These are phyloP conservation scores for Leonotis leonurus DNA, from an alignment of 257 asterid genomes.

Conservation along the genomic window DNA sequence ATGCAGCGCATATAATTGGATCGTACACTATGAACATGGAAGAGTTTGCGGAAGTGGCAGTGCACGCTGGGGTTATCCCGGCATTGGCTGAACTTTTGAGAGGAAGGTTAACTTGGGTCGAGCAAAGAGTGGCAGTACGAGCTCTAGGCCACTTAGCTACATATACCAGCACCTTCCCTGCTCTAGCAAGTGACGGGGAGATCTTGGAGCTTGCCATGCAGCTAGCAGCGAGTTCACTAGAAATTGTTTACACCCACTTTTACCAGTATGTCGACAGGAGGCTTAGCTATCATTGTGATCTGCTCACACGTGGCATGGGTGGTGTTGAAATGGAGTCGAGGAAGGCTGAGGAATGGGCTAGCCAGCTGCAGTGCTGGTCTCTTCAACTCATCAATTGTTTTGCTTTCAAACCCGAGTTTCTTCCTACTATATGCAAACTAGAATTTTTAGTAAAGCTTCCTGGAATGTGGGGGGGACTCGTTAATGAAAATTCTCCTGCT, in stretches of 20 bases:
- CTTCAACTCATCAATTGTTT: conserved; percentile 93
- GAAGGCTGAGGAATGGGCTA: conserved; percentile 99
- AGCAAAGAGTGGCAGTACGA: conserved; percentile 93
- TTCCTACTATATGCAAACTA: conserved; percentile 63
- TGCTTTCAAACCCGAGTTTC: conserved; percentile 88
- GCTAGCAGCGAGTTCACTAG: conserved; percentile 81
- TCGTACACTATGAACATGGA: conserved; percentile 99
- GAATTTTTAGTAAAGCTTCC: conserved; percentile 83
- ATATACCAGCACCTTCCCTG: conserved; percentile 61
- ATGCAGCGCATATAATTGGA: conserved; percentile 95
- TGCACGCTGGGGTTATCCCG: conserved; percentile 73
- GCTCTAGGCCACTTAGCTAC: conserved; percentile 97
- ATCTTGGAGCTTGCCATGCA: conserved; percentile 93
- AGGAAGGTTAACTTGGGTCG: conserved; percentile 97
- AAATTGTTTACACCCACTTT: conserved; percentile 92
- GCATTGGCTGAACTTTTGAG: conserved; percentile 85
- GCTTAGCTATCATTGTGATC: conserved; percentile 93
- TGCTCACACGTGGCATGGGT: conserved; percentile 98
- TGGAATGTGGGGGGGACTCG: conserved; percentile 99
- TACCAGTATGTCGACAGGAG: conserved; percentile 86
- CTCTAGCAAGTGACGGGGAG: conserved; percentile 75
- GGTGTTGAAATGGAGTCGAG: conserved; percentile 98
- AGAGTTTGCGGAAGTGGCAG: conserved; percentile 82
- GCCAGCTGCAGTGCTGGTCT: conserved; percentile 99
- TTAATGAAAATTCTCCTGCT: conserved; percentile 93